Conservation (phyloP, 768 basidiomycete genomes). For the Phaeotremella skinneri region DNA sequence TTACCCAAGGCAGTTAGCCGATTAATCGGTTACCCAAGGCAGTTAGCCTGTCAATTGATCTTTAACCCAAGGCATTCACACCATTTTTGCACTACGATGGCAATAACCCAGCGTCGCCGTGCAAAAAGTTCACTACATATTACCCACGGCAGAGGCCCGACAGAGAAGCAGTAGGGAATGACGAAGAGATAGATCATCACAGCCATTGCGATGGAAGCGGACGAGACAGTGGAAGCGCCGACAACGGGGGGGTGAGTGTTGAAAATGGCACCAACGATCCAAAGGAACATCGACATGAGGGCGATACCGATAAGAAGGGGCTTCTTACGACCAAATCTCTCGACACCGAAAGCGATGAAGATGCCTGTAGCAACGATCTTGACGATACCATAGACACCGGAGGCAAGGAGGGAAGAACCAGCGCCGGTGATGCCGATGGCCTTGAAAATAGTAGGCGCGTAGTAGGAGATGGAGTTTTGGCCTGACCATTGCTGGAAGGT, state of each 20-base stretch:
- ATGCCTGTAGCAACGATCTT: constrained; percentile 52
- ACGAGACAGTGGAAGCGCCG: constrained; percentile 48
- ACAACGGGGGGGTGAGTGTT: constrained; percentile 64
- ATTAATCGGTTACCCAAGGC: not conserved
- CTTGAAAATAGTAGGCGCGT: constrained; percentile 51
- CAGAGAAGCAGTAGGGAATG: constrained; percentile 79
- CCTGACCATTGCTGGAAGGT: constrained; percentile 73
- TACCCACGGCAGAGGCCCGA: constrained; percentile 68
- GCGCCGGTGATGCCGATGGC: constrained; percentile 51
- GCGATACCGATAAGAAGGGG: constrained; percentile 66
- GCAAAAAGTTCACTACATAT: constrained; percentile 83
- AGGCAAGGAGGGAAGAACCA: constrained; percentile 49
- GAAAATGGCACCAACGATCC: constrained; percentile 78
- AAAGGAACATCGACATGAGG: constrained; percentile 77
- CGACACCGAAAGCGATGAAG: constrained; percentile 53
- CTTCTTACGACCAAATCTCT: constrained; percentile 52
- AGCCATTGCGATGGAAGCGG: constrained; percentile 73
- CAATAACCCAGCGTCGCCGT: constrained; percentile 8
- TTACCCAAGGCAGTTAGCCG: no score
- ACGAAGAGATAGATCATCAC: constrained; percentile 76
- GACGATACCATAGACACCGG: constrained; percentile 53
- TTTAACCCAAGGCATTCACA: not conserved
- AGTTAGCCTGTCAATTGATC: no score
- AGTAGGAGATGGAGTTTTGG: constrained; percentile 62
- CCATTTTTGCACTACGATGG: not conserved